phyloP scores from a whole-genome alignment of 305 asterid genomes.

The Fraxinus greggii region DNA sequence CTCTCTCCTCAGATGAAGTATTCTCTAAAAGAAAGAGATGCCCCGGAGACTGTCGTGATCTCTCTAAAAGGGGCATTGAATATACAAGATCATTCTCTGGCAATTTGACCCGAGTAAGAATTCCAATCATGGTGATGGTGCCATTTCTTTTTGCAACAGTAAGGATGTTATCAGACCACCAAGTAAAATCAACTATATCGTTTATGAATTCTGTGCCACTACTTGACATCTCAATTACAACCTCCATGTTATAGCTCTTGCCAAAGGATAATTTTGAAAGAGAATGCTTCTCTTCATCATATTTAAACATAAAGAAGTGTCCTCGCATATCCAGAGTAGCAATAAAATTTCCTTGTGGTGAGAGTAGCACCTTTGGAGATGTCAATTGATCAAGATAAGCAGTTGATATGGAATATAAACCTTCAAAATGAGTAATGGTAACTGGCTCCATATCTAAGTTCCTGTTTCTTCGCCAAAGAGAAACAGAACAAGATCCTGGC shows the following conservation, averaged over 20 bases:
- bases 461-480: slow-evolving; percentile 64
- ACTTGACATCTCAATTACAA: slow-evolving; percentile 34
- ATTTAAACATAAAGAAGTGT: slow-evolving; percentile 57
- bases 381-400: slow-evolving; percentile 44
- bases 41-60: slow-evolving; percentile 60
- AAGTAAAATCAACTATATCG: slow-evolving; percentile 71
- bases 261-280: slow-evolving; percentile 42
- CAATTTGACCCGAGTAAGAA: slow-evolving; percentile 41
- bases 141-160: slow-evolving; percentile 63
- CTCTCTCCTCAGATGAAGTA: slow-evolving; percentile 39
- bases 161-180: slow-evolving; percentile 89
- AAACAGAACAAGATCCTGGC: slow-evolving; percentile 61
- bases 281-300: slow-evolving; percentile 54
- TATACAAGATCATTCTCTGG: slow-evolving; percentile 51
- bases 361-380: slow-evolving; percentile 73
- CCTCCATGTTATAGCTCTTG: slow-evolving; percentile 34
- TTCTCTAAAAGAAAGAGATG: slow-evolving; percentile 69
- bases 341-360: slow-evolving; percentile 64
- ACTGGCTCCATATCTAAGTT: slow-evolving; percentile 54
- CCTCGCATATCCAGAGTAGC: slow-evolving; percentile 77
- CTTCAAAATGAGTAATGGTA: slow-evolving; percentile 54
- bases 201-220: slow-evolving; percentile 35
- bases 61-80: slow-evolving; percentile 71
- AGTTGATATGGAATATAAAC: slow-evolving; percentile 50
- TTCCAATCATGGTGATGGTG: slow-evolving; percentile 57